Percentiles rank a stretch among this genome's conserved stretches.
Evolutionary conservation across 2,329 filamentous ascomycete genomes (phyloP).

Genomic region (Apiospora saccharicola): DNA sequence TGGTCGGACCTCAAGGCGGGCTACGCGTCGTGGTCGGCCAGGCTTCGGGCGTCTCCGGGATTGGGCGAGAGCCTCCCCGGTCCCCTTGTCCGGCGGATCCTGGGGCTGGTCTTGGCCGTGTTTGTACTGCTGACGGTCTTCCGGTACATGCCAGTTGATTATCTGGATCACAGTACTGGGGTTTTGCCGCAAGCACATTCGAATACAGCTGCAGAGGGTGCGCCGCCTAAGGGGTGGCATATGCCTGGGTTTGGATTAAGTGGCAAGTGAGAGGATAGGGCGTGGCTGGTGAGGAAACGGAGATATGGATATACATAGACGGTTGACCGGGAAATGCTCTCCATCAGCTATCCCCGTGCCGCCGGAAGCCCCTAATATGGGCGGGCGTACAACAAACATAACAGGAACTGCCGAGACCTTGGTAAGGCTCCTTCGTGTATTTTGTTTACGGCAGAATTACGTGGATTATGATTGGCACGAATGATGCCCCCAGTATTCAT

Average conservation of each 20-base stretch:
- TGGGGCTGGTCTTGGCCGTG: background rate
- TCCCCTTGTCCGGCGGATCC: background rate
- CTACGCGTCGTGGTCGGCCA: background rate
- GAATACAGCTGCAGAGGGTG: background rate
- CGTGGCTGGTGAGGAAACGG: background rate
- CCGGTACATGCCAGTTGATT: background rate
- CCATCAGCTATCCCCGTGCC: background rate
- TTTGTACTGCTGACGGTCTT: background rate
- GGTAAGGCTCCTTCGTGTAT: too few relatives aligned
- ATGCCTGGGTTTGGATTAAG: background rate
- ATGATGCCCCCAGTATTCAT: too few relatives aligned
- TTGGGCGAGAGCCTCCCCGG: background rate
- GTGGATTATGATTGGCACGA: background rate
- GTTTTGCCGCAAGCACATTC: background rate
- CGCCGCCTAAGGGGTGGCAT: background rate
- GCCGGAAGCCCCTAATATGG: background rate
- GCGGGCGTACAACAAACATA: background rate
- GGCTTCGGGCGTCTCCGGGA: background rate
- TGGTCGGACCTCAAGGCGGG: slow-evolving; percentile 29
- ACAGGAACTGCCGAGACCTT: background rate
- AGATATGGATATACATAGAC: background rate
- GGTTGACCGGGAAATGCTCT: background rate
- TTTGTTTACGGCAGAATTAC: background rate
- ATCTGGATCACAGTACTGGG: background rate
- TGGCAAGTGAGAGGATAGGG: background rate